Base-by-base conservation (phyloP, 1,139 yeast species). In the Yamadazyma songkhlaensis region DNA sequence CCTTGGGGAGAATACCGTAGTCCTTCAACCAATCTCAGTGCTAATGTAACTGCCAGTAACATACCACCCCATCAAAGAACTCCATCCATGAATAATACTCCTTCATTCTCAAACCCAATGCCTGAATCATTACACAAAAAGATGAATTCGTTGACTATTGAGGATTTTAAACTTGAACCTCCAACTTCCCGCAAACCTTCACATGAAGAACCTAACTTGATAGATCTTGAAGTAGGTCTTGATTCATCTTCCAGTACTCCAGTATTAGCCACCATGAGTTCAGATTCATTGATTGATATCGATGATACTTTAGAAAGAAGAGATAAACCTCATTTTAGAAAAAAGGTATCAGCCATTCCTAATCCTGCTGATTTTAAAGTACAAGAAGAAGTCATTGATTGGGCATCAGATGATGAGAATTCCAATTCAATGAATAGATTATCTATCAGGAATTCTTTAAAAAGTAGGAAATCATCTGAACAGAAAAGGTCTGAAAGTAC, bases 351-450 rank as follows among this genome's bases (percentile, higher is more conserved):
- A 0, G 57, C 64, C 2, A 48, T 53, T 11, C 67, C 60, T 29
- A 57, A 55, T 23, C 71, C 69, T 2, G 49, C 64, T 2, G 60
- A 54, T 34, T 49, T 68, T 33, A 60, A 55, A 32, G 61, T 70
- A 29, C 65, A 66, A 46, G 75, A 72, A 47, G 74, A 72, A 43
- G 72, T 70, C 6, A 63, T 72, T 34, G 76, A 72, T 45, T 72
- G 69, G 59, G 76, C 72, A 1, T 67, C 74, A 4, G 77, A 72
- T 47, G 76, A 72, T 46, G 77, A 72, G 42, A 64, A 64, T 39
- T 68, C 71, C 2, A 59, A 59, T 13, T 64, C 72, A 1, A 66
- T 72, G 75, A 71, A 55, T 47, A 51, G 77, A 26, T 48, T 72
- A 25, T 60, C 72, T 4, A 71, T 72, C 32, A 50, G 77, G 37